Evolutionary conservation across 1,284 basidiomycete genomes (phyloP).

Genomic region (Papiliotrema fonsecae): DNA sequence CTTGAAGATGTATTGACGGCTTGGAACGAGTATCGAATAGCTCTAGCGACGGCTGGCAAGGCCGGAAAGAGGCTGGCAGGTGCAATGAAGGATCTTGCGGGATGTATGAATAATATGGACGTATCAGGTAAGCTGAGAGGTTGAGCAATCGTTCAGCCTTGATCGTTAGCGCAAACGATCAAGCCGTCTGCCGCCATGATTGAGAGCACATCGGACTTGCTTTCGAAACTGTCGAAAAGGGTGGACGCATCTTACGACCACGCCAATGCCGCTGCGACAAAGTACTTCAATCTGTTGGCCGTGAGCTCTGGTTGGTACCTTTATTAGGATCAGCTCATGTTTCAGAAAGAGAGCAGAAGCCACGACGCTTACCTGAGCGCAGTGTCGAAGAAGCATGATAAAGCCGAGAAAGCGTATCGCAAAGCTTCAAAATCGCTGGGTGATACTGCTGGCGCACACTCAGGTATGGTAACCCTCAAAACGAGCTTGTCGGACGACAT

Average conservation of each 20-base stretch:
- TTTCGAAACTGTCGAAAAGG: conserved; percentile 17
- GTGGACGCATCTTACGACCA: conserved; percentile 26
- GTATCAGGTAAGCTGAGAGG: conserved; percentile 13
- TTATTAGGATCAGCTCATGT: background rate
- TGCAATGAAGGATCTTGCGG: conserved; percentile 17
- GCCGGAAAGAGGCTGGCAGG: conserved; percentile 18
- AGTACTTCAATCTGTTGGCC: conserved; percentile 26
- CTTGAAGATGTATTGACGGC: conserved; percentile 20
- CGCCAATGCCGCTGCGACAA: conserved; percentile 20
- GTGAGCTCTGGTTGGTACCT: conserved; percentile 9
- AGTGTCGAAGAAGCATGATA: conserved; percentile 23
- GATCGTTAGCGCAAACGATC: conserved; percentile 21
- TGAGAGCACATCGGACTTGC: conserved; percentile 13
- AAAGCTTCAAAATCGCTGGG: conserved; percentile 23
- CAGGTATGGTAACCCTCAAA: conserved; percentile 18
- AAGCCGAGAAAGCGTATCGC: conserved; percentile 27
- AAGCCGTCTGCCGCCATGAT: conserved; percentile 18
- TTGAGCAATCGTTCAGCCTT: background rate
- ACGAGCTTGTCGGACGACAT: conserved; percentile 23
- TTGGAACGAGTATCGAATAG: conserved; percentile 26
- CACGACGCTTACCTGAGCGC: conserved; percentile 25
- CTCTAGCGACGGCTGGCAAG: conserved; percentile 10
- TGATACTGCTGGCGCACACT: conserved; percentile 21
- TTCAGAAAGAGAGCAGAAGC: conserved; percentile 22
- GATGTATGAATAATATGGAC: conserved; percentile 18